Percentiles rank a stretch among this genome's conserved stretches.
phyloP scores from a whole-genome alignment of 2,329 filamentous ascomycete genomes.

The Colletotrichum tofieldiae region DNA sequence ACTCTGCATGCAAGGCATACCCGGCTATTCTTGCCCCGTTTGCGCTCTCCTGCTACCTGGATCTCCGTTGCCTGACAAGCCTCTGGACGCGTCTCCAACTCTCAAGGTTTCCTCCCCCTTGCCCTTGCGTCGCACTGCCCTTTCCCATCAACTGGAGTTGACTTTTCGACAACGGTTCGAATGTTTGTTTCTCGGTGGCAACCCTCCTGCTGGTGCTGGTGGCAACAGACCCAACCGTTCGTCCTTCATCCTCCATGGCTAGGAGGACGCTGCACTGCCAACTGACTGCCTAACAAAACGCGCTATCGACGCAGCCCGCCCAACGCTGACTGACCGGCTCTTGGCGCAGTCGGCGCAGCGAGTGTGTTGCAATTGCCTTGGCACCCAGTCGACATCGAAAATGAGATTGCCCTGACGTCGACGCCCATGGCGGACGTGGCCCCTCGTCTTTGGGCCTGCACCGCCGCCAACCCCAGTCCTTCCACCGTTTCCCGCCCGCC shows the following conservation, averaged over 20 bases:
- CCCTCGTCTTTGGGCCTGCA: constrained; percentile 5
- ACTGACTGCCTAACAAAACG: background rate
- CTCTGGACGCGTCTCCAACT: background rate
- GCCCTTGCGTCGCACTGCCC: background rate
- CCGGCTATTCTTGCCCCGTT: constrained; percentile 33
- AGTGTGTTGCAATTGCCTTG: constrained; percentile 26
- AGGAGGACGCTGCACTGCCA: background rate
- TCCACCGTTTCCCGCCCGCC: constrained; percentile 2
- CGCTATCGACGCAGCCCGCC: background rate
- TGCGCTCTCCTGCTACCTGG: background rate
- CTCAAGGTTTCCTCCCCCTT: background rate
- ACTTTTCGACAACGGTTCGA: background rate
- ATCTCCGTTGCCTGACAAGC: background rate
- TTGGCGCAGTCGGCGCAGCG: constrained; percentile 35
- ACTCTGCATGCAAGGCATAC: constrained; percentile 39
- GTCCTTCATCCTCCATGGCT: too few relatives aligned
- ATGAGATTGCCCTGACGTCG: constrained; percentile 19
- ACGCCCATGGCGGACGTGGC: constrained; percentile 29
- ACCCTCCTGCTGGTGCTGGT: background rate
- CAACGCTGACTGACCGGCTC: constrained; percentile 9
- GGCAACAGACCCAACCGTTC: background rate
- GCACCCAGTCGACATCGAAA: background rate
- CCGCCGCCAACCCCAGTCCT: background rate
- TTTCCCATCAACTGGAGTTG: background rate
- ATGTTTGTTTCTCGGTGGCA: background rate